Conservation (phyloP, 176 grass and related monocot species). For the Secale cereale region DNA sequence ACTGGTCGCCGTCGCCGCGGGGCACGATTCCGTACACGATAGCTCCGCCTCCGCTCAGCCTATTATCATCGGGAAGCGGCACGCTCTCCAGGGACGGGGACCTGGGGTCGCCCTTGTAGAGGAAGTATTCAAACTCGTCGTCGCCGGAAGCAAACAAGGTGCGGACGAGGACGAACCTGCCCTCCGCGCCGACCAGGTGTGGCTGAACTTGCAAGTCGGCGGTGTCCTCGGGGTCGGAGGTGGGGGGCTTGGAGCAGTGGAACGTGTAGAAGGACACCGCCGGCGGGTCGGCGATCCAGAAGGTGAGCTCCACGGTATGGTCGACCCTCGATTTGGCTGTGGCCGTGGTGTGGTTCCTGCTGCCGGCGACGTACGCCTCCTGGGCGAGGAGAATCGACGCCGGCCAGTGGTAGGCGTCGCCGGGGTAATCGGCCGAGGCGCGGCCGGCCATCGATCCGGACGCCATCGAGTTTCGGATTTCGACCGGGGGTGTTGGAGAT, state of each 20-base stretch:
- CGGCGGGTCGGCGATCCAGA: background rate
- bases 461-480: background rate
- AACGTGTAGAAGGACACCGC: background rate
- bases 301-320: background rate
- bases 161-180: background rate
- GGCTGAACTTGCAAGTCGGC: background rate
- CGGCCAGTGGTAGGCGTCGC: background rate
- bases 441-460: background rate
- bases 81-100: background rate
- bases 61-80: background rate
- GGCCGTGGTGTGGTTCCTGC: constrained; percentile 1
- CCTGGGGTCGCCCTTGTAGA: background rate
- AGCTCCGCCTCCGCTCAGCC: background rate
- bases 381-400: background rate
- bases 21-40: background rate
- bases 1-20: background rate
- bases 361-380: background rate
- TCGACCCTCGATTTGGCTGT: background rate
- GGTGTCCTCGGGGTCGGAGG: background rate
- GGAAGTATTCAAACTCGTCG: background rate
- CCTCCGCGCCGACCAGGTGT: background rate
- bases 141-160: background rate
- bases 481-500: background rate
- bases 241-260: background rate
- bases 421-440: background rate